A percentile compares a stretch with the other conserved stretches of the same genome.
Evolutionary conservation across 129 eudicot genomes (phyloP).

Genomic region (Helichrysum umbraculigerum): DNA sequence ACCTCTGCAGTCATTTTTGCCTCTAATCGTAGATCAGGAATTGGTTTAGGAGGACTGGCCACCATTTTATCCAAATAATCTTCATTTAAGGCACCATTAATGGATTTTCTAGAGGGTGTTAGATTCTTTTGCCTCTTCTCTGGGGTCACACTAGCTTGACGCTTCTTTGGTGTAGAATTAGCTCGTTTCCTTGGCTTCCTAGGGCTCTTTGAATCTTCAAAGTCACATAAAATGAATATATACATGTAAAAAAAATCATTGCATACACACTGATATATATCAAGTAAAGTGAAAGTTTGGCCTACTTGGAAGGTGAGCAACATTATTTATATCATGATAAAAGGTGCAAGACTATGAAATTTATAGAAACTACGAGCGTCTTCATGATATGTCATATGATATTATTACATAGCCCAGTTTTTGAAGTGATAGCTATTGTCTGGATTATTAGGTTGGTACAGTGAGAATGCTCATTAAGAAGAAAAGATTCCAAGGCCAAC

Average conservation of each 20-base stretch:
- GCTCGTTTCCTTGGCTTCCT: conserved; percentile 41
- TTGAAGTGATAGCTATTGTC: background rate
- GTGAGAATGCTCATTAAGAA: too few relatives aligned
- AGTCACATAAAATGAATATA: conserved; percentile 12
- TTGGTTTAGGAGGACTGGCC: conserved; percentile 43
- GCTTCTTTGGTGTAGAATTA: conserved; percentile 51
- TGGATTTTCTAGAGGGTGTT: conserved; percentile 42
- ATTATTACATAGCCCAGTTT: background rate
- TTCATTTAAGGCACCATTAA: conserved; percentile 37
- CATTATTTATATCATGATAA: conserved; percentile 9
- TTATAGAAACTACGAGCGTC: background rate
- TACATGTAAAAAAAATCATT: conserved; percentile 10
- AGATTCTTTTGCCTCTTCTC: conserved; percentile 42
- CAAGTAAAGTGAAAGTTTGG: conserved; percentile 4
- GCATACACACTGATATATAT: background rate
- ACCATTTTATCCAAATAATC: conserved; percentile 34
- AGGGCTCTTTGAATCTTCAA: conserved; percentile 60
- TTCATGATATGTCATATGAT: too few relatives aligned
- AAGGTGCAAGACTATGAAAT: background rate
- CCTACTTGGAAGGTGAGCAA: conserved; percentile 9
- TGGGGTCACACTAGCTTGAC: conserved; percentile 47
- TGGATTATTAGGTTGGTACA: conserved; percentile 15
- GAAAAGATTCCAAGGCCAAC: too few relatives aligned
- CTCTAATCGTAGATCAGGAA: conserved; percentile 85
- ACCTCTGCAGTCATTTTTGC: conserved; percentile 94